Conservation (phyloP, 2,329 filamentous ascomycete species). For the Cercospora citrullina region DNA sequence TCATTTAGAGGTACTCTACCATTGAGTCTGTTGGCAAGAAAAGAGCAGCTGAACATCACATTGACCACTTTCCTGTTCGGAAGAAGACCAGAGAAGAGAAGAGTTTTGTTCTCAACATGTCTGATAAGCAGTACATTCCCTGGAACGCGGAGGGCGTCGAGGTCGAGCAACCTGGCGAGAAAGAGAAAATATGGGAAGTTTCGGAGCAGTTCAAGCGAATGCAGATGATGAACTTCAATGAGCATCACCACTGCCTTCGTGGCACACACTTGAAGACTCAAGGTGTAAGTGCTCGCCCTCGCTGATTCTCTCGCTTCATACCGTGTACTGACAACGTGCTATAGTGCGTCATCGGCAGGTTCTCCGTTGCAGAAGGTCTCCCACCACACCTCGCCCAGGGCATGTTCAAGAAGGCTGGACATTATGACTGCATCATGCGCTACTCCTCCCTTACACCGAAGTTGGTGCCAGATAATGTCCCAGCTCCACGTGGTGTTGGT, state of each 20-base stretch:
- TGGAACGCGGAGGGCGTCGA: slow-evolving; percentile 42
- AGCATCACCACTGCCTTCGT: slow-evolving; percentile 42
- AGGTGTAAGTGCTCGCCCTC: slow-evolving; percentile 25
- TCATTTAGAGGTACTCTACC: neutral
- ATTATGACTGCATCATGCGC: slow-evolving; percentile 41
- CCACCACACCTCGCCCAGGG: slow-evolving; percentile 41
- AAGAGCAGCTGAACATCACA: neutral
- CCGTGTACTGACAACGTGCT: slow-evolving; percentile 1
- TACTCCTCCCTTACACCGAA: slow-evolving; percentile 43
- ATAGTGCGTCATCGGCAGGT: slow-evolving; percentile 38
- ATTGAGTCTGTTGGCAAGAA: slow-evolving; percentile 12
- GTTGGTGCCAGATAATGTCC: slow-evolving; percentile 40
- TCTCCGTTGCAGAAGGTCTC: slow-evolving; percentile 38
- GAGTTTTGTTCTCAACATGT: slow-evolving; percentile 15
- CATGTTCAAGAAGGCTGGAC: slow-evolving; percentile 39
- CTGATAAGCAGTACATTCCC: slow-evolving; percentile 25
- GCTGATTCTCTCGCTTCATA: neutral
- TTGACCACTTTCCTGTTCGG: neutral
- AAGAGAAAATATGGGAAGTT: slow-evolving; percentile 41
- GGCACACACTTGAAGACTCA: slow-evolving; percentile 43
- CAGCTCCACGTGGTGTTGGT: slow-evolving; percentile 40
- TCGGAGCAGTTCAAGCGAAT: slow-evolving; percentile 43
- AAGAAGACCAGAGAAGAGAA: slow-evolving; percentile 11
- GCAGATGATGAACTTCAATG: slow-evolving; percentile 46
- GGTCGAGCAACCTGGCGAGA: slow-evolving; percentile 34